A percentile compares a stretch with the other conserved stretches of the same genome.
phyloP scores from a whole-genome alignment of 306 rosid genomes.

The Vigna mungo region DNA sequence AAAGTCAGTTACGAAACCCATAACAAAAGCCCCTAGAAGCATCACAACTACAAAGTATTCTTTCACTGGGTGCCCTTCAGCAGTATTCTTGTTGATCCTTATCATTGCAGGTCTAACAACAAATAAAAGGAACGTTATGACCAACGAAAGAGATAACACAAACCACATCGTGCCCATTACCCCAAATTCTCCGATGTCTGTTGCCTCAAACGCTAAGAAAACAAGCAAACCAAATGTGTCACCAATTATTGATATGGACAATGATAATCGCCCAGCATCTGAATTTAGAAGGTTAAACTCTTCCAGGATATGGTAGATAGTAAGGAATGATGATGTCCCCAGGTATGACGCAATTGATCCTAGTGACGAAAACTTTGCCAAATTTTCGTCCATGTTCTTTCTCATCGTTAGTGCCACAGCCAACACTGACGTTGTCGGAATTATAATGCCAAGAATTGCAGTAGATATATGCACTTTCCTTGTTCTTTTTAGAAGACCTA shows the following conservation, averaged over 20 bases:
- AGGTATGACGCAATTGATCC: slow-evolving; percentile 55
- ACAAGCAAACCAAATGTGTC: slow-evolving; percentile 50
- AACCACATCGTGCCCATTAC: slow-evolving; percentile 50
- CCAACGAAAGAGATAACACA: slow-evolving; percentile 29
- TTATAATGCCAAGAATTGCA: slow-evolving; percentile 44
- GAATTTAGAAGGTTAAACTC: slow-evolving; percentile 85
- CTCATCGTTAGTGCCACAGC: slow-evolving; percentile 49
- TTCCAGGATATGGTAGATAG: slow-evolving; percentile 51
- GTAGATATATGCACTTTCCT: slow-evolving; percentile 53
- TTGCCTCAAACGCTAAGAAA: slow-evolving; percentile 56
- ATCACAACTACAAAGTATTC: slow-evolving; percentile 48
- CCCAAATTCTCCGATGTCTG: slow-evolving; percentile 49
- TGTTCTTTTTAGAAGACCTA: slow-evolving; percentile 44
- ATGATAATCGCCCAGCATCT: slow-evolving; percentile 62
- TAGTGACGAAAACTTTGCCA: slow-evolving; percentile 54
- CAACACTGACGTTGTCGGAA: slow-evolving; percentile 45
- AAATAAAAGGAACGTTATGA: slow-evolving; percentile 6
- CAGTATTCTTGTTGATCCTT: slow-evolving; percentile 52
- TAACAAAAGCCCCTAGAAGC: slow-evolving; percentile 49
- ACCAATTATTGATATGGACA: slow-evolving; percentile 57
- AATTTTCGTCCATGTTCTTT: slow-evolving; percentile 60
- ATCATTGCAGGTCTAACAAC: slow-evolving; percentile 43
- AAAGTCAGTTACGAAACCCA: slow-evolving; percentile 64
- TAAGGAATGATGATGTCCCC: slow-evolving; percentile 63
- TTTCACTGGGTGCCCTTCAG: slow-evolving; percentile 61